phyloP scores from a whole-genome alignment of 1,284 basidiomycete genomes.

The Ceratobasidium sp. region DNA sequence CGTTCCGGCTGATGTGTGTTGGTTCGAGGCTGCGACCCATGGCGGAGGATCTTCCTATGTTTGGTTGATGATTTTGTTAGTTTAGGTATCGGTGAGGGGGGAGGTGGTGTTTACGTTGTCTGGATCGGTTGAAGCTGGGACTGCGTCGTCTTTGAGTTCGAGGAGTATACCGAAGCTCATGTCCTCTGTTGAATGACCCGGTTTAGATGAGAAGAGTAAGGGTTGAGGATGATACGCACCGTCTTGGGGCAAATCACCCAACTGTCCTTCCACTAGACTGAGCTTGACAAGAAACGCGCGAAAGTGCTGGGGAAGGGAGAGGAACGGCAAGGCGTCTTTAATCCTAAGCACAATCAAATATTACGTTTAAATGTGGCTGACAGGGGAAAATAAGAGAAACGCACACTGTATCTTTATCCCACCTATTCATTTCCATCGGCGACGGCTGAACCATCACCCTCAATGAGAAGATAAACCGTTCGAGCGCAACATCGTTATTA shows the following conservation, averaged over 20 bases:
- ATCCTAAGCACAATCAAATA: constrained; percentile 63
- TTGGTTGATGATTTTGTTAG: too few species aligned
- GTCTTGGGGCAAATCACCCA: constrained; percentile 73
- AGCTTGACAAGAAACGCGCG: constrained; percentile 90
- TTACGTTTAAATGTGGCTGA: not conserved
- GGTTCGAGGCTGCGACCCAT: constrained; percentile 78
- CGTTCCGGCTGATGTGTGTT: constrained; percentile 74
- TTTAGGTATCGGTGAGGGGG: not conserved
- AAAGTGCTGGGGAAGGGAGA: constrained; percentile 80
- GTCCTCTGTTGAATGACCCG: constrained; percentile 66
- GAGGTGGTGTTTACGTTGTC: constrained; percentile 59
- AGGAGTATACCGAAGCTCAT: constrained; percentile 86
- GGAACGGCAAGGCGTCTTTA: constrained; percentile 74
- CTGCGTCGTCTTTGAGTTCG: constrained; percentile 80
- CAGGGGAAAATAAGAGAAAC: constrained; percentile 26
- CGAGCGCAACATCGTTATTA: constrained; percentile 66
- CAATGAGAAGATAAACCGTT: constrained; percentile 76
- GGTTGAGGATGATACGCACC: constrained; percentile 49
- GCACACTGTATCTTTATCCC: constrained; percentile 59
- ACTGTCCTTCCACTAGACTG: constrained; percentile 81
- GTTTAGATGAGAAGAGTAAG: constrained; percentile 7
- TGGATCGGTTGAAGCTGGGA: constrained; percentile 69
- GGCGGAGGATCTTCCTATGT: constrained; percentile 70
- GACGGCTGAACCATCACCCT: constrained; percentile 70
- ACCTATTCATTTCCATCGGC: constrained; percentile 66